A percentile compares a stretch with the other conserved stretches of the same genome.
phyloP scores from a whole-genome alignment of 495 filamentous ascomycete species.

The Parathielavia hyrcaniae region DNA sequence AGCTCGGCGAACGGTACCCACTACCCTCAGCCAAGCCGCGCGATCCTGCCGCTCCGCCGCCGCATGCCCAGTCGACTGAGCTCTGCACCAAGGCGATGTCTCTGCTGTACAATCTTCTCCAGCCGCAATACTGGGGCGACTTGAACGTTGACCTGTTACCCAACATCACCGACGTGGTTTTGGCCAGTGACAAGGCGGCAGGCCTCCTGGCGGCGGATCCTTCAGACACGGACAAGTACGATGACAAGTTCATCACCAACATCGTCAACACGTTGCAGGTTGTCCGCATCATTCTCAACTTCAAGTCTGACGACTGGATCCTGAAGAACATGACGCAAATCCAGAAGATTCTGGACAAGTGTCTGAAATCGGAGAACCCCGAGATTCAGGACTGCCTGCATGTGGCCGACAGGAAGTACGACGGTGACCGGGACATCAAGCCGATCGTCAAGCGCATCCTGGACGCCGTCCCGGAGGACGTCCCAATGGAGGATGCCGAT shows the following conservation, averaged over 20 bases:
- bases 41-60: slow-evolving; percentile 44
- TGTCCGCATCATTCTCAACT: slow-evolving; percentile 75
- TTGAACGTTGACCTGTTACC: slow-evolving; percentile 86
- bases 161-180: slow-evolving; percentile 76
- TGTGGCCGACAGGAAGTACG: slow-evolving; percentile 57
- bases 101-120: slow-evolving; percentile 79
- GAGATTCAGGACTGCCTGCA: slow-evolving; percentile 92
- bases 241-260: slow-evolving; percentile 70
- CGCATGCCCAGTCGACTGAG: slow-evolving; percentile 55
- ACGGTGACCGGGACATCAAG: slow-evolving; percentile 52
- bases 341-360: slow-evolving; percentile 87
- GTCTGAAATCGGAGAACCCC: slow-evolving; percentile 73
- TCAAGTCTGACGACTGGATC: slow-evolving; percentile 86
- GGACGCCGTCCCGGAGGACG: slow-evolving; percentile 82
- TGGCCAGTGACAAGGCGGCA: slow-evolving; percentile 63
- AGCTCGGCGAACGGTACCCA: slow-evolving; percentile 74
- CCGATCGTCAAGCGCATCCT: slow-evolving; percentile 76
- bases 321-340: slow-evolving; percentile 64
- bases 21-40: slow-evolving; percentile 62
- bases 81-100: slow-evolving; percentile 77
- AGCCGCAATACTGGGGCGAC: slow-evolving; percentile 85
- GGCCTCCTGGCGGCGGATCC: slow-evolving; percentile 71
- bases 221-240: slow-evolving; percentile 77
- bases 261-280: slow-evolving; percentile 92
- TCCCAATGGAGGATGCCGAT: slow-evolving; percentile 81